Base-by-base conservation (phyloP, 192 early-diverging fungal genomes). In the Coemansia sp. region DNA sequence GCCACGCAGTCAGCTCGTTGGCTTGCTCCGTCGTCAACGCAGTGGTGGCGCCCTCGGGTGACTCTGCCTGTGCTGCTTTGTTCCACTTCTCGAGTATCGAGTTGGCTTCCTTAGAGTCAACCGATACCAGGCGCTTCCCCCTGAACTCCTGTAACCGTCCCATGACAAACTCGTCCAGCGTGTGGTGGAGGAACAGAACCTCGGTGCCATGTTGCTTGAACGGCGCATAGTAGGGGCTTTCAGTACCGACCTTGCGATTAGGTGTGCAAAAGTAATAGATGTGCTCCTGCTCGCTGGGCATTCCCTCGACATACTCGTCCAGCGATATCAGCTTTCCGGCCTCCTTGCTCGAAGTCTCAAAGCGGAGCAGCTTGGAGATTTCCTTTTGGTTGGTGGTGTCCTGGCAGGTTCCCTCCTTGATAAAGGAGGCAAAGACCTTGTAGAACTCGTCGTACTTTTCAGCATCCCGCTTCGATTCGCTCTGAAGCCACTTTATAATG, bases 331-430 rank as follows among this genome's bases (percentile, higher is more conserved):
- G 69, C 65, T 87, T 59, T 9, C 68, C 63, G 4, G 76, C 66
- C 8, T 75, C 75, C 38, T 82, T 68, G 57, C 79, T 62, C 1
- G 94, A 93, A 28, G 90, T 86, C 59, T 85, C 79, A 67, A 91
- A 98, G 36, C 95, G 87, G 62, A 99, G 77, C 24, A 98, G 86
- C 65, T 90, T 86, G 14, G 88, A 66, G n/a, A 98, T 83, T 71
- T 92, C 90, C 63, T 86, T 85, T 36, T 87, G 79, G 72, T 93
- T 85, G 31, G 31, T 45, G 33, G 76, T 82, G 53, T 93, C 92
- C 82, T 98, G 95, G 74, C 95, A 87, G 23, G 94, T 88, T 20
- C 97, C 97, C 58, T 95, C 79, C 78, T 96, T 95, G 65, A 98
- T 66, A 38, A 87, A 89, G 34, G 77, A 68, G 53, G 90, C 89